Evolutionary conservation across 1,284 basidiomycete genomes (phyloP).

Genomic region (Sphagnurus paluster): DNA sequence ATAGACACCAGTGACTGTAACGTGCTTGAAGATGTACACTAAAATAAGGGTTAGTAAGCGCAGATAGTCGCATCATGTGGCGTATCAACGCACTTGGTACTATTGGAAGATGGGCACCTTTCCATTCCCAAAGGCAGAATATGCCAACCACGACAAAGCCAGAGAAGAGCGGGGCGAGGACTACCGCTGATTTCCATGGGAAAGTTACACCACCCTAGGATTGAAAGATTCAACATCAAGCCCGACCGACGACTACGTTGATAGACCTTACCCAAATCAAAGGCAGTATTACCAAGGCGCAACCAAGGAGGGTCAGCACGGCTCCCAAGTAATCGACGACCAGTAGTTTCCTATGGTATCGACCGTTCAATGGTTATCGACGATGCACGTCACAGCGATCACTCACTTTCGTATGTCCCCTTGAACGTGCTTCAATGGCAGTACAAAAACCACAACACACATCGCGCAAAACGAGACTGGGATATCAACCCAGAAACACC

Average conservation of each 20-base stretch:
- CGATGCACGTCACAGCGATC: not conserved
- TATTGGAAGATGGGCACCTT: conserved; percentile 65
- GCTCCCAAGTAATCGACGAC: conserved; percentile 69
- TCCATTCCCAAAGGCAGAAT: conserved; percentile 77
- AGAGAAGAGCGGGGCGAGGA: conserved; percentile 61
- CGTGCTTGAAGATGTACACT: conserved; percentile 74
- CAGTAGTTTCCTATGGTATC: conserved; percentile 53
- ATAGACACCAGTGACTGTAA: conserved; percentile 71
- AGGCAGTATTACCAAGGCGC: conserved; percentile 63
- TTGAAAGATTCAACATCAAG: not conserved
- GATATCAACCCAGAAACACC: conserved; percentile 70
- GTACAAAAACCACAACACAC: conserved; percentile 54
- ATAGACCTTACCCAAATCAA: conserved; percentile 64
- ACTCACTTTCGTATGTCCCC: conserved; percentile 52
- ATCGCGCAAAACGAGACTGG: conserved; percentile 57
- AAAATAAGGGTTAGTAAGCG: too few species aligned
- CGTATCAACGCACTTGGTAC: conserved; percentile 67
- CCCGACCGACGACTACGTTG: too few species aligned
- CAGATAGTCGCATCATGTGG: too few species aligned
- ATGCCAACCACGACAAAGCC: conserved; percentile 54
- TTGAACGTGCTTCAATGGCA: conserved; percentile 66
- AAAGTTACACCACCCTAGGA: conserved; percentile 66
- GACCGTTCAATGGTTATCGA: not conserved
- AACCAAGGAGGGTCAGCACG: conserved; percentile 58
- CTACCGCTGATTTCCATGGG: conserved; percentile 64